Percentiles rank a stretch among this genome's conserved stretches.
Conservation (phyloP, 2,329 filamentous ascomycete species). For the Bipolaris sorokiniana region DNA sequence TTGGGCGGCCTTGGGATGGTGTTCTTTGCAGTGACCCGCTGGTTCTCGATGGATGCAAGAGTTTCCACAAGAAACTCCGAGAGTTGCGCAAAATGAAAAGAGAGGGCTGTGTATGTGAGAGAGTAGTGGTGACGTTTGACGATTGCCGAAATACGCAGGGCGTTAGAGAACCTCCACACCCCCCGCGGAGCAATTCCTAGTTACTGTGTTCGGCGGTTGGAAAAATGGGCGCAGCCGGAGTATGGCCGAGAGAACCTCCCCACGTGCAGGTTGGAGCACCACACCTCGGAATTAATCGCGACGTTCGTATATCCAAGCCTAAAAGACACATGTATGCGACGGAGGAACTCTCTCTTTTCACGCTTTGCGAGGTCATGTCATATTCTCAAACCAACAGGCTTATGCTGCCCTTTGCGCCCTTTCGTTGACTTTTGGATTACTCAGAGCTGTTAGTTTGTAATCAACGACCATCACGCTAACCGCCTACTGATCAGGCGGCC, state of each 20-base stretch:
- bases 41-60: neutral
- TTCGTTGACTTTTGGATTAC: neutral
- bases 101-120: slow-evolving; percentile 12
- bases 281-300: neutral
- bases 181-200: slow-evolving; percentile 28
- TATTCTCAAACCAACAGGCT: neutral
- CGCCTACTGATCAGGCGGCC: neutral
- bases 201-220: slow-evolving; percentile 18
- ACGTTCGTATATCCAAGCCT: neutral
- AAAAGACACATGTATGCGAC: neutral
- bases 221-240: slow-evolving; percentile 12
- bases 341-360: neutral
- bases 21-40: neutral
- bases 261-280: slow-evolving; percentile 7
- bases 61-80: neutral
- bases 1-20: neutral
- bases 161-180: slow-evolving; percentile 25
- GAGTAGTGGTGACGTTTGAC: slow-evolving; percentile 30
- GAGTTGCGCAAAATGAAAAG: slow-evolving; percentile 4
- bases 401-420: neutral
- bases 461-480: slow-evolving; percentile 1
- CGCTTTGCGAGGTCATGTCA: neutral
- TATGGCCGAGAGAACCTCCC: slow-evolving; percentile 12
- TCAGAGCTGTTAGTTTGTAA: slow-evolving; percentile 2
- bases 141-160: slow-evolving; percentile 12